Evolutionary conservation across 2,329 filamentous ascomycete species (phyloP).

Genomic region (Calonectria pteridis): DNA sequence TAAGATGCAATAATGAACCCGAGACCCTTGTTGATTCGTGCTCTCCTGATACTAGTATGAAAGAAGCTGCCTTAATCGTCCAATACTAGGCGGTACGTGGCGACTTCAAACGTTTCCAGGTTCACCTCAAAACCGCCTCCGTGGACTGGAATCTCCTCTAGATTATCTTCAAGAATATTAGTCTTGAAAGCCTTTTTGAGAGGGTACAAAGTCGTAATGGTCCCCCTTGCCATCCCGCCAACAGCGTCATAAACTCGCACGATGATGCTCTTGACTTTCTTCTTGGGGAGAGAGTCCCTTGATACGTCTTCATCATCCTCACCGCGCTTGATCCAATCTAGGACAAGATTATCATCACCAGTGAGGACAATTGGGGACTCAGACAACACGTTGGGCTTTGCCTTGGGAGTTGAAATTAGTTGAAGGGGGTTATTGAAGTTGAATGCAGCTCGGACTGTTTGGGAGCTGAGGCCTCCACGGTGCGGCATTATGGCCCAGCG

Average conservation of each 20-base stretch:
- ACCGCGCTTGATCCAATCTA: slow-evolving; percentile 94
- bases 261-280: neutral
- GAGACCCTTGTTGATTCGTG: too few species aligned
- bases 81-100: slow-evolving; percentile 8
- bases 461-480: slow-evolving; percentile 74
- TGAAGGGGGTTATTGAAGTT: slow-evolving; percentile 89
- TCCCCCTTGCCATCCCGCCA: neutral
- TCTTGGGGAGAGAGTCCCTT: neutral
- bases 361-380: slow-evolving; percentile 72
- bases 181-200: neutral
- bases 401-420: slow-evolving; percentile 45
- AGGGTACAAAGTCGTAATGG: neutral
- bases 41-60: too few species aligned
- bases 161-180: slow-evolving; percentile 1
- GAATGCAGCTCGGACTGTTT: slow-evolving; percentile 85
- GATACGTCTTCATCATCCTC: slow-evolving; percentile 82
- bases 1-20: too few species aligned
- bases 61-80: neutral
- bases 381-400: slow-evolving; percentile 40
- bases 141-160: neutral
- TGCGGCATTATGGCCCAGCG: slow-evolving; percentile 94
- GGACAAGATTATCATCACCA: slow-evolving; percentile 71
- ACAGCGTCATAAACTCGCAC: neutral
- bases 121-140: slow-evolving; percentile 3
- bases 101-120: slow-evolving; percentile 13